Evolutionary conservation across 768 basidiomycete genomes (phyloP).

Genomic region (Tylopilus plumbeoviolaceoides): DNA sequence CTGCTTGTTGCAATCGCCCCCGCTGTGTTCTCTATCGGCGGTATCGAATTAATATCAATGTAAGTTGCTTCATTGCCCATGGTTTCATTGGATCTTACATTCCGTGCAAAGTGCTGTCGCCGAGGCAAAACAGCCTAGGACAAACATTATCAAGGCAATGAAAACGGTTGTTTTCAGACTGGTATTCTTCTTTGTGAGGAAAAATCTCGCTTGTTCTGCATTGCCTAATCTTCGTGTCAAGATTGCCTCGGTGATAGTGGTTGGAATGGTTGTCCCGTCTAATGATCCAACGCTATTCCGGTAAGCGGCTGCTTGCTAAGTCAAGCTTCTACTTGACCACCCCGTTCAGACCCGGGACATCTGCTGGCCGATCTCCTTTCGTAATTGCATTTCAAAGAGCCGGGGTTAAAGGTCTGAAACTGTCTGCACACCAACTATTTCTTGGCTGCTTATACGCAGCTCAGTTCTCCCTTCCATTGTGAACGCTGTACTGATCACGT

Average conservation of each 20-base stretch:
- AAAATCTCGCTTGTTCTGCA: background rate
- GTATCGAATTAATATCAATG: conserved; percentile 73
- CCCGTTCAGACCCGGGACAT: conserved; percentile 5
- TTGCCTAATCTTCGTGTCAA: conserved; percentile 3
- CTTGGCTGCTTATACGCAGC: background rate
- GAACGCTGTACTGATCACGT: conserved; percentile 69
- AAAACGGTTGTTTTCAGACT: conserved; percentile 79
- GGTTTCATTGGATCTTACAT: conserved; percentile 8
- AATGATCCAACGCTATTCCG: conserved; percentile 52
- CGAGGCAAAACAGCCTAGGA: conserved; percentile 73
- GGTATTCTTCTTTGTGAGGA: conserved; percentile 29
- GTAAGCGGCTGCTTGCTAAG: conserved; percentile 13
- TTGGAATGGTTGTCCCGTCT: conserved; percentile 77
- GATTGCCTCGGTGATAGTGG: conserved; percentile 38
- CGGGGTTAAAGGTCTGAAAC: conserved; percentile 54
- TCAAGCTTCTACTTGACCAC: background rate
- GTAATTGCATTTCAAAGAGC: conserved; percentile 76
- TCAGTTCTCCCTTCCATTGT: conserved; percentile 61
- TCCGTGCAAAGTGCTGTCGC: conserved; percentile 53
- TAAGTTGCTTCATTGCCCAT: conserved; percentile 29
- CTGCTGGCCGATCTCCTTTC: conserved; percentile 76
- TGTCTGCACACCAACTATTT: conserved; percentile 4
- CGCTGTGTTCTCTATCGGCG: conserved; percentile 69
- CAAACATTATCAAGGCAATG: conserved; percentile 75
- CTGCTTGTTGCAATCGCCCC: conserved; percentile 19